A percentile compares a stretch with the other conserved stretches of the same genome.
These are phyloP conservation scores for Calonectria pauciramosa DNA, from an alignment of 2,329 filamentous ascomycete species.

Conservation along the genomic window DNA sequence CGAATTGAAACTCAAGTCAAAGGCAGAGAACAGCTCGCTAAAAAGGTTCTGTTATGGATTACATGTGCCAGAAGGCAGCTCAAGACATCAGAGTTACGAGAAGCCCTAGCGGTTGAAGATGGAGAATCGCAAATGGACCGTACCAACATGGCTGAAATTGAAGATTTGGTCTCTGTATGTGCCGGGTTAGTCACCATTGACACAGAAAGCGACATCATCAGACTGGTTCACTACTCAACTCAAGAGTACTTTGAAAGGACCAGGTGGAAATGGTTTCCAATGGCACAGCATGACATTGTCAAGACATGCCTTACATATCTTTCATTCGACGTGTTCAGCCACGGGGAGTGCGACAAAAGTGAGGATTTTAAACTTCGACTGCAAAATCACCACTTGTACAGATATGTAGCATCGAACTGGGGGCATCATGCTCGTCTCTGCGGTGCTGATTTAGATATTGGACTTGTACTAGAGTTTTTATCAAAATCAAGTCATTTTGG, in stretches of 20 bases:
- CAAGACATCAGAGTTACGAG: conserved; percentile 50
- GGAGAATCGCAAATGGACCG: conserved; percentile 46
- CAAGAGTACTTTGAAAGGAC: conserved; percentile 56
- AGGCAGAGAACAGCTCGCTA: conserved; percentile 51
- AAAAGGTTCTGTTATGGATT: conserved; percentile 55
- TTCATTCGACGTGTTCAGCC: background rate
- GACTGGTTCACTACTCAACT: conserved; percentile 59
- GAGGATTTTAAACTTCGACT: background rate
- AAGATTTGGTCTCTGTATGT: conserved; percentile 52
- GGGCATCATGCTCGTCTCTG: background rate
- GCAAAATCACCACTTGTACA: background rate
- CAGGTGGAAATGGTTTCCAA: conserved; percentile 42
- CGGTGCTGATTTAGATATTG: background rate
- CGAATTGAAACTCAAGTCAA: conserved; percentile 49
- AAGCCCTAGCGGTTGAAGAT: conserved; percentile 55
- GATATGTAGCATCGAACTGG: background rate
- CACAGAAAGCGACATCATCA: conserved; percentile 50
- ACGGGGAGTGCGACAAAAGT: too few species aligned
- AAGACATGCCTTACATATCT: background rate
- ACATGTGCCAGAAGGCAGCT: conserved; percentile 51
- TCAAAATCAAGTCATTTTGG: background rate
- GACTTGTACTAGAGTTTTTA: background rate
- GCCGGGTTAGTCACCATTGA: conserved; percentile 58
- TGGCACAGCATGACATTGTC: background rate
- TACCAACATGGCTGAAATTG: conserved; percentile 49